Conservation (phyloP, 176 grass and related monocot species). For the Chloris gayana region DNA sequence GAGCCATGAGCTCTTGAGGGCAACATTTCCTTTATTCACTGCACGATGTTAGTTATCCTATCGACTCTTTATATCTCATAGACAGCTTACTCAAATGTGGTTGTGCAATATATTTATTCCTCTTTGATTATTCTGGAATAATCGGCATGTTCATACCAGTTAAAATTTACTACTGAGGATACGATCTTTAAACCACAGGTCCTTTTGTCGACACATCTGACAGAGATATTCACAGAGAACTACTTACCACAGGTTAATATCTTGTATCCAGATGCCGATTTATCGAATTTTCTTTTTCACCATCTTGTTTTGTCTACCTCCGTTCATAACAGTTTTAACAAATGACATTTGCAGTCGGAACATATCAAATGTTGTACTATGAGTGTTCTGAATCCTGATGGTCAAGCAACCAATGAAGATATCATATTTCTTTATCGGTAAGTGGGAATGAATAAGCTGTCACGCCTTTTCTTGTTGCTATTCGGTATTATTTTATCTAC, state of each 20-base stretch:
- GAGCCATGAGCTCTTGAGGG: not conserved
- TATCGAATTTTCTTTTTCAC: constrained; percentile 28
- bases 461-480: constrained; percentile 30
- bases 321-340: not conserved
- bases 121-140: constrained; percentile 17
- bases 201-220: constrained; percentile 94
- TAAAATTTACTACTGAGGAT: constrained; percentile 2
- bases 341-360: constrained; percentile 65
- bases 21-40: not conserved
- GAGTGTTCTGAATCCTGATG: constrained; percentile 89
- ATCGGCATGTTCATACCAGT: not conserved
- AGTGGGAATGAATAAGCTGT: constrained; percentile 8
- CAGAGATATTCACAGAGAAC: constrained; percentile 74
- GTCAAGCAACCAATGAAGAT: constrained; percentile 58
- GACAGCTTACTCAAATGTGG: constrained; percentile 23
- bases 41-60: not conserved
- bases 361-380: constrained; percentile 92
- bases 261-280: constrained; percentile 26
- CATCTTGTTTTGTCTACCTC: not conserved
- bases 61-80: not conserved
- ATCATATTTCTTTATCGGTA: constrained; percentile 92
- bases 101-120: constrained; percentile 11
- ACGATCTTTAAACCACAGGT: constrained; percentile 60
- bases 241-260: constrained; percentile 77
- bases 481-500: not conserved